Base-by-base conservation (phyloP, 371 early-diverging fungal genomes). In the Gilbertella persicaria region DNA sequence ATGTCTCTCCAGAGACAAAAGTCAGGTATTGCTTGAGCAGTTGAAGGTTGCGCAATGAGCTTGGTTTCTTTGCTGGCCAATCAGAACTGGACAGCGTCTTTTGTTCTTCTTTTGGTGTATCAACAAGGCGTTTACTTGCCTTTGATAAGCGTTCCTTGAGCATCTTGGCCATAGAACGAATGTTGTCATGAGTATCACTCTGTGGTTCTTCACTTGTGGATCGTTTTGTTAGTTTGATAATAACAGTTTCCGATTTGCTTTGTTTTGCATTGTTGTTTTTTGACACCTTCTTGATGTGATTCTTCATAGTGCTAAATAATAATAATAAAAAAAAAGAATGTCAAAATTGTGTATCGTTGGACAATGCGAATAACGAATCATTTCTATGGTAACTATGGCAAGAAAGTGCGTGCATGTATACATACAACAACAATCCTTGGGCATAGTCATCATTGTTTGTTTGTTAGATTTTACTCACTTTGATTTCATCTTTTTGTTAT, bases 21-120 rank as follows among this genome's bases (percentile, higher is more conserved):
- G 53, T 37, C 9, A 75, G 58, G 38, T 75, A 75, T 29, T 69
- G 67, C 43, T 67, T 66, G 2, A 75, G 37, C 13, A 75, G 45
- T 25, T 52, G 46, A 30, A 71, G 50, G 40, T 71, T 60, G 40
- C 46, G 51, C 55, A 75, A 51, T 19, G 42, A 9, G 19, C 21
- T 20, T 40, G 21, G 24, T 23, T 36, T 55, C 12, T 46, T 62
- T 30, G 13, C 35, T n/a, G 52, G 42, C 60, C 55, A 55, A 64
- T 60, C 56, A 60, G 55, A 25, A 37, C 37, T 21, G 40, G 62
- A 50, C 53, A 58, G 30, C 61, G 49, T 28, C 19, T 50, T 36
- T 5, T 28, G 5, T 33, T 6, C 12, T 19, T 45, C 17, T 10
- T 45, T 16, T 49, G 52, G 23, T 35, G 47, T 9, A 19, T 25